These are phyloP conservation scores for Pyrenophora graminea DNA, from an alignment of 2,329 filamentous ascomycete species.

Conservation along the genomic window DNA sequence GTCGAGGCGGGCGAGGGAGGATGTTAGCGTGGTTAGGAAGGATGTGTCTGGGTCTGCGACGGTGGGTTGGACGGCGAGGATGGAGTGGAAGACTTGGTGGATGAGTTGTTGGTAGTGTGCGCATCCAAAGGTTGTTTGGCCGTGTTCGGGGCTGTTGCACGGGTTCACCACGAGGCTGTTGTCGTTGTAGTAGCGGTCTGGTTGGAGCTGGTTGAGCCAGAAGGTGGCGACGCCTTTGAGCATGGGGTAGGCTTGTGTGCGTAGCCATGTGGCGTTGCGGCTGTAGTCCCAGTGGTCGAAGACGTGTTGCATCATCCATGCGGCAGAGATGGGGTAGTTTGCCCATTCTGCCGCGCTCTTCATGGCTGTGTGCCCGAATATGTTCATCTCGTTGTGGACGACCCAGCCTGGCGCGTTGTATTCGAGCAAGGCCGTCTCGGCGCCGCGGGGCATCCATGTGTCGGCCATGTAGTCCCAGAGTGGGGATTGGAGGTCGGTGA, in stretches of 20 bases:
- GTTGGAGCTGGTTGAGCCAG: slow-evolving; percentile 60
- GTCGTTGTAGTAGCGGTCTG: slow-evolving; percentile 57
- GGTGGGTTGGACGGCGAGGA: slow-evolving; percentile 24
- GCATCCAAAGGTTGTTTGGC: slow-evolving; percentile 57
- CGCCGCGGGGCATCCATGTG: slow-evolving; percentile 59
- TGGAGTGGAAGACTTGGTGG: slow-evolving; percentile 44
- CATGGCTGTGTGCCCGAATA: slow-evolving; percentile 61
- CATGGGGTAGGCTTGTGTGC: slow-evolving; percentile 55
- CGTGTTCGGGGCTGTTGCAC: slow-evolving; percentile 63
- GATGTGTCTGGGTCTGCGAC: slow-evolving; percentile 34
- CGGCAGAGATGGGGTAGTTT: slow-evolving; percentile 53
- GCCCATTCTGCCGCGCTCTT: slow-evolving; percentile 52
- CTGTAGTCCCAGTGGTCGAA: slow-evolving; percentile 62
- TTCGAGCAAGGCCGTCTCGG: slow-evolving; percentile 57
- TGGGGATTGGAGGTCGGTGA: slow-evolving; percentile 52
- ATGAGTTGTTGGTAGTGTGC: slow-evolving; percentile 60
- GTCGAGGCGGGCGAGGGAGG: slow-evolving; percentile 54
- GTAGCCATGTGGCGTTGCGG: slow-evolving; percentile 53
- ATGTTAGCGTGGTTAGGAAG: slow-evolving; percentile 46
- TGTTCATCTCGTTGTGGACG: slow-evolving; percentile 62
- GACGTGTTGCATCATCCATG: slow-evolving; percentile 66
- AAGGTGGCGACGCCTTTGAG: slow-evolving; percentile 60
- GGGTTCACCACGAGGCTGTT: slow-evolving; percentile 60
- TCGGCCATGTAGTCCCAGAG: slow-evolving; percentile 60
- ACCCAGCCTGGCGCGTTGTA: slow-evolving; percentile 63